Base-by-base conservation (phyloP, 2,329 filamentous ascomycete genomes). In the Epichloe sibirici region DNA sequence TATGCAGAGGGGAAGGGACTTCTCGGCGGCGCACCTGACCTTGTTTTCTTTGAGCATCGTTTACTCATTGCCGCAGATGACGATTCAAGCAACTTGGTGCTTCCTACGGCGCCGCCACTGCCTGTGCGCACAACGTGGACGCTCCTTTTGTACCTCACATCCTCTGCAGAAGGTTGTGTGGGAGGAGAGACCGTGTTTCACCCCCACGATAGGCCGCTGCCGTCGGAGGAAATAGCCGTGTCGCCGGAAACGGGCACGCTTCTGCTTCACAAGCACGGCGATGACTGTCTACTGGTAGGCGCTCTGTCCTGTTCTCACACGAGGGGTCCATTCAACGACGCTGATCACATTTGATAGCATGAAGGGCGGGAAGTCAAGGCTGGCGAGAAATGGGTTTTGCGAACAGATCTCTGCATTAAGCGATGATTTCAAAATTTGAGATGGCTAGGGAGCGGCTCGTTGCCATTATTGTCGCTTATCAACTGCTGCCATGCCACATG, bases 111-210 rank as follows among this genome's bases (percentile, higher is more conserved):
- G 21, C 61, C 60, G 17, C 63, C 66, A 0, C 56, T 63, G 31
- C 60, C 62, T 28, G 67, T 63, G 31, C 62, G 65, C 35, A 96
- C 91, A 5, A 96, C 90, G 0, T 96, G 90, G 90, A 96, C 91
- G 0, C 73, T 95, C 5, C 75, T 96, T 0, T 78, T 96, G 38
- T 97, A 96, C 63, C 76, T 96, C 51, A 93, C 87, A 1, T 88
- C 85, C 1, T 74, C 81, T 2, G 70, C 77, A 1, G 87, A 87
- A 6, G 86, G 86, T 4, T 94, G 90, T 61, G 67, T 79, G 23
- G 91, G 91, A 23, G 91, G 91, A 35, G 88, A 95, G 68, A 96
- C 91, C 0, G 88, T 93, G 35, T 96, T 96, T 67, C 94, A 94
- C 64, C 87, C 88, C 0, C 82, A 87, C 57, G 78, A 82, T 59